Percentiles rank a stretch among this genome's conserved stretches.
These are phyloP conservation scores for Elasticomyces elasticus DNA, from an alignment of 495 filamentous ascomycete species.

Conservation along the genomic window DNA sequence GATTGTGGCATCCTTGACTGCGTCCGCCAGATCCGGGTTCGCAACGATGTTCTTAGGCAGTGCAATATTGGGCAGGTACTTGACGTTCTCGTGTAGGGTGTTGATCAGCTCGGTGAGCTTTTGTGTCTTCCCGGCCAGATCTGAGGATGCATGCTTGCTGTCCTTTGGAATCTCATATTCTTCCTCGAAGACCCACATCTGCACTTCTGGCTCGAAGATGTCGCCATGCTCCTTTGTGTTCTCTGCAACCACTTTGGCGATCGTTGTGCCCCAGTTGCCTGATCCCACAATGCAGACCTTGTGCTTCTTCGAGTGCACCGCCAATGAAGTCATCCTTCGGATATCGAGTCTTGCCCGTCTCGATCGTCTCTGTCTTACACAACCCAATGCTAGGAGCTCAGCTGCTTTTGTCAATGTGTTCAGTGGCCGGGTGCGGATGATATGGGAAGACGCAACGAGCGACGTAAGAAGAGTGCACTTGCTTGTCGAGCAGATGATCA, in stretches of 20 bases:
- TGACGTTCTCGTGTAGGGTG: constrained; percentile 85
- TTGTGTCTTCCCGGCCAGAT: constrained; percentile 51
- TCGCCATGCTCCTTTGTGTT: constrained; percentile 68
- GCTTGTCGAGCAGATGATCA: not conserved
- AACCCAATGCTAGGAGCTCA: not conserved
- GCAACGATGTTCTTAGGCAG: constrained; percentile 84
- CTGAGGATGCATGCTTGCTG: constrained; percentile 38
- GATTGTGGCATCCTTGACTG: constrained; percentile 72
- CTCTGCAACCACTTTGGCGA: constrained; percentile 93
- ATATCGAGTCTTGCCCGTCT: not conserved
- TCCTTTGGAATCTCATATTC: constrained; percentile 60
- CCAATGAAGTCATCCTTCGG: not conserved
- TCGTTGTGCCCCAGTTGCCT: constrained; percentile 96
- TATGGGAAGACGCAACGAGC: not conserved
- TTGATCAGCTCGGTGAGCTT: constrained; percentile 92
- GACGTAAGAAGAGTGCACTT: not conserved
- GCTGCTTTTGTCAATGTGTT: not conserved
- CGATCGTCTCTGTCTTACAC: not conserved
- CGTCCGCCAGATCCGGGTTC: constrained; percentile 73
- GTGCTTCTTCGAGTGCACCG: constrained; percentile 52
- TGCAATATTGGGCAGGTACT: constrained; percentile 78
- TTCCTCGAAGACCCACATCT: constrained; percentile 97
- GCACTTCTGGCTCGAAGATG: constrained; percentile 76
- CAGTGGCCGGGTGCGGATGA: not conserved
- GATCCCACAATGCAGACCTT: constrained; percentile 91